A percentile compares a stretch with the other conserved stretches of the same genome.
phyloP scores from a whole-genome alignment of 176 grass and related monocot genomes.

The Bromus sterilis region DNA sequence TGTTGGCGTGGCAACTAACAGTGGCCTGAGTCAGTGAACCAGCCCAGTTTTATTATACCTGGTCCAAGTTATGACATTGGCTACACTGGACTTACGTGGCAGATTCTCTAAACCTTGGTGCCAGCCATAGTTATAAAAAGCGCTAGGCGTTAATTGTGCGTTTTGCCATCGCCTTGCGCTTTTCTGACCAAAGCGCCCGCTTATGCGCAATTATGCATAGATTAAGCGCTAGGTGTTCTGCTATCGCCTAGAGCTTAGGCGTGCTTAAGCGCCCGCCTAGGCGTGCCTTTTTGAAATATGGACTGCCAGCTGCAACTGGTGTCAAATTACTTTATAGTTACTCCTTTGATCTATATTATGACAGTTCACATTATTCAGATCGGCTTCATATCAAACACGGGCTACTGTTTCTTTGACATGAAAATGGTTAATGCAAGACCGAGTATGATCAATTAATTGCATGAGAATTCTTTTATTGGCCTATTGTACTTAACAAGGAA shows the following conservation, averaged over 20 bases:
- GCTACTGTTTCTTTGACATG: conserved; percentile 8
- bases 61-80: neutral
- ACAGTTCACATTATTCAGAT: neutral
- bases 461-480: neutral
- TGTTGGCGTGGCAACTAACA: neutral
- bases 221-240: no score
- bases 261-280: no score
- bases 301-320: neutral
- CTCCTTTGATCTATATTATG: neutral
- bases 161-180: no score
- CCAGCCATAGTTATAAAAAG: no score
- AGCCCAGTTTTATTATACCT: neutral
- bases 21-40: neutral
- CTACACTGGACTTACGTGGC: neutral
- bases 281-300: no score
- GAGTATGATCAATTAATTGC: conserved; percentile 9
- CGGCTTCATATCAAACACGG: neutral
- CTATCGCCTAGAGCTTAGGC: no score
- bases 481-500: neutral
- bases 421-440: conserved; percentile 3
- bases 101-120: neutral
- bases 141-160: no score
- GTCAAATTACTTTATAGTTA: neutral
- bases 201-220: no score
- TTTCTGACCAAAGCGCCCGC: no score